These are phyloP conservation scores for Aspergillus conjunctus DNA, from an alignment of 495 filamentous ascomycete species.

Conservation along the genomic window DNA sequence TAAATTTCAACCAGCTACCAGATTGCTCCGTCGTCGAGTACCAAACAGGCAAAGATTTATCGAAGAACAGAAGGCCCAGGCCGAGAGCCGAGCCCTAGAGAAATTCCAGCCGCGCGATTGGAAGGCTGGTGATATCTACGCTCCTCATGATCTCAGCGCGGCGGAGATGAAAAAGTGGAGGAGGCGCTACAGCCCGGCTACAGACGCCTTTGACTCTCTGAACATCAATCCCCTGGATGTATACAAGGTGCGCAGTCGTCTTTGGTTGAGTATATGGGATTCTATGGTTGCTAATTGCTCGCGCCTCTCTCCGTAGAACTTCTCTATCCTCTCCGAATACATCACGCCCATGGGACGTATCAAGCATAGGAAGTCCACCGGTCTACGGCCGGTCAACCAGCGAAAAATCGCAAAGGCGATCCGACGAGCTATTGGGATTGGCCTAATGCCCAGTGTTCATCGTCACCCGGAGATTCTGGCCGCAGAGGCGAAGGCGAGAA, in stretches of 20 bases:
- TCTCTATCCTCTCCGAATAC: constrained; percentile 88
- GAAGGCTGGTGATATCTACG: constrained; percentile 78
- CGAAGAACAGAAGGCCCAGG: constrained; percentile 43
- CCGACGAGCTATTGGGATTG: constrained; percentile 81
- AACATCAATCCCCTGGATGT: constrained; percentile 79
- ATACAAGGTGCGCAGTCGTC: constrained; percentile 67
- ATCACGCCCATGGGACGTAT: constrained; percentile 84
- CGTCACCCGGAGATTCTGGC: constrained; percentile 84
- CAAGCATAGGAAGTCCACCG: constrained; percentile 70
- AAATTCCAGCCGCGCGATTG: constrained; percentile 57
- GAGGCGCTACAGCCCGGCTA: constrained; percentile 46
- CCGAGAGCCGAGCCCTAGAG: constrained; percentile 42
- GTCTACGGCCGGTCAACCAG: constrained; percentile 86
- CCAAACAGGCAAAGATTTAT: constrained; percentile 40
- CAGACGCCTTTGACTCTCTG: constrained; percentile 79
- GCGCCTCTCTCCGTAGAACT: constrained; percentile 65
- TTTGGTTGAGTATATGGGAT: background rate
- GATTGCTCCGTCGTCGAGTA: constrained; percentile 27
- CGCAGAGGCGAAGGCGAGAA: constrained; percentile 34
- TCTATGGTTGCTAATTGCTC: constrained; percentile 1
- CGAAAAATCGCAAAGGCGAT: constrained; percentile 90
- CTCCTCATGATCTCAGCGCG: constrained; percentile 81
- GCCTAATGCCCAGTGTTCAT: constrained; percentile 91
- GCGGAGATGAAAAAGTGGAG: constrained; percentile 73
- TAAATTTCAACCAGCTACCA: background rate